Base-by-base conservation (phyloP, 2,329 filamentous ascomycete species). In the Chaetothyriales sp. region DNA sequence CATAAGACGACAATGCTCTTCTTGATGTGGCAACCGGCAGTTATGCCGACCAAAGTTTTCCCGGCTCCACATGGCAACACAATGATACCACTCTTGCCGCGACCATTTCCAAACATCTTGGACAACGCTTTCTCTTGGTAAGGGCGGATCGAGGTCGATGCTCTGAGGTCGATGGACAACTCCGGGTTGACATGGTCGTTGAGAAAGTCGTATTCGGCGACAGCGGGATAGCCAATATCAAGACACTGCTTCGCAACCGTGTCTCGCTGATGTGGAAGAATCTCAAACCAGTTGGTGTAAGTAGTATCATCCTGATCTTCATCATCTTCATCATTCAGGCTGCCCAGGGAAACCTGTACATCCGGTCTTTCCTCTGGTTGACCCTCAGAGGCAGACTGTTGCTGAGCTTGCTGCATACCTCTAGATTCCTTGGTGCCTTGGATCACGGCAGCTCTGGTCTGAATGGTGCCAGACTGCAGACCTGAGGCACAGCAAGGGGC, bases 81-180 rank as follows among this genome's bases (percentile, higher is more conserved):
- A 53, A 98, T 98, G 59, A 98, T 93, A 51, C 92, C 92, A 66
- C 88, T 95, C 71, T 95, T 92, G 12, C 92, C 92, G 68, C 92
- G 83, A 47, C 90, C 90, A 63, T 98, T 98, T 63, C 92, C 90
- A 65, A 98, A 98, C 92, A 98, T 98, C 68, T 98, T 98, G 71
- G 86, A 94, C 8, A 98, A 73, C 58, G 88, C 94, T 70, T 95
- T 94, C 67, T 98, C 92, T 65, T 98, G 92, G 61, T 98, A 98
- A 71, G 78, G 82, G 64, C 90, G 81, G 64, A 96, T 96, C 62
- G 90, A 84, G 0, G 89, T 90, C 51, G 83, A 82, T 0, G 90
- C 89, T 60, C 85, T 85, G 47, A 96, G 73, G 65, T 96, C 90
- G 59, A 98, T 98, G 51, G 96, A 88, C 36, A 98, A 73, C 48